Evolutionary conservation across 1,284 basidiomycete species (phyloP).

Genomic region (Abortiporus biennis): DNA sequence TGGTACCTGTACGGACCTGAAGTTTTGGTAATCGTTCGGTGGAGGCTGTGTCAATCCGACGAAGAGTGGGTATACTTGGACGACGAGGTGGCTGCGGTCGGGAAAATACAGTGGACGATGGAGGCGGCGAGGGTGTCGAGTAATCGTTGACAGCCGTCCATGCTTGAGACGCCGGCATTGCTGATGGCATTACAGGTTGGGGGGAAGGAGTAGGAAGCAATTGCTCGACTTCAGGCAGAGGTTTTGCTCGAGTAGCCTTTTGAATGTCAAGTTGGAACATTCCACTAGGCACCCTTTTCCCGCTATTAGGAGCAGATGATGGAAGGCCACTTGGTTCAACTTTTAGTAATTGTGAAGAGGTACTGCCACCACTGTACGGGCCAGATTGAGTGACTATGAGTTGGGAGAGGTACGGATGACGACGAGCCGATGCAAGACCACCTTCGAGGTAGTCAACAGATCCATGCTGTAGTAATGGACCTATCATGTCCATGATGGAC

Average conservation of each 20-base stretch:
- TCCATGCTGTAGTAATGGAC: slow-evolving; percentile 46
- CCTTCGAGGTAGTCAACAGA: slow-evolving; percentile 62
- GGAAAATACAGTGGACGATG: slow-evolving; percentile 54
- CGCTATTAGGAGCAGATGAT: slow-evolving; percentile 12
- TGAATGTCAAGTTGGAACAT: slow-evolving; percentile 64
- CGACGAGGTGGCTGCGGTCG: slow-evolving; percentile 46
- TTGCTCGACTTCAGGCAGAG: slow-evolving; percentile 53
- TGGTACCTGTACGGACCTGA: slow-evolving; percentile 48
- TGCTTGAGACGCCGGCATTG: slow-evolving; percentile 20
- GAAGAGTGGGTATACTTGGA: slow-evolving; percentile 57
- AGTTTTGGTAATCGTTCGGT: slow-evolving; percentile 50
- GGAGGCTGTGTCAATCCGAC: slow-evolving; percentile 52
- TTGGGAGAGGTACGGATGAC: slow-evolving; percentile 46
- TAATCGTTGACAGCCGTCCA: slow-evolving; percentile 34
- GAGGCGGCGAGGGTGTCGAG: slow-evolving; percentile 57
- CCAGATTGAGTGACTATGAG: slow-evolving; percentile 41
- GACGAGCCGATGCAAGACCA: slow-evolving; percentile 54
- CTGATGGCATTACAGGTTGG: slow-evolving; percentile 31
- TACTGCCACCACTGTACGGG: too few species aligned
- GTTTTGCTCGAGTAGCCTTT: slow-evolving; percentile 41
- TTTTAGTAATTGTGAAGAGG: slow-evolving; percentile 8
- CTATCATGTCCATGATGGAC: slow-evolving; percentile 57
- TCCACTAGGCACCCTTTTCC: slow-evolving; percentile 35
- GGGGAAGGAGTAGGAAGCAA: slow-evolving; percentile 31
- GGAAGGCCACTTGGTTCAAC: slow-evolving; percentile 7